Percentiles rank a stretch among this genome's conserved stretches.
These are phyloP conservation scores for Leavenworthia alabamica DNA, from an alignment of 345 rosid species.

Conservation along the genomic window DNA sequence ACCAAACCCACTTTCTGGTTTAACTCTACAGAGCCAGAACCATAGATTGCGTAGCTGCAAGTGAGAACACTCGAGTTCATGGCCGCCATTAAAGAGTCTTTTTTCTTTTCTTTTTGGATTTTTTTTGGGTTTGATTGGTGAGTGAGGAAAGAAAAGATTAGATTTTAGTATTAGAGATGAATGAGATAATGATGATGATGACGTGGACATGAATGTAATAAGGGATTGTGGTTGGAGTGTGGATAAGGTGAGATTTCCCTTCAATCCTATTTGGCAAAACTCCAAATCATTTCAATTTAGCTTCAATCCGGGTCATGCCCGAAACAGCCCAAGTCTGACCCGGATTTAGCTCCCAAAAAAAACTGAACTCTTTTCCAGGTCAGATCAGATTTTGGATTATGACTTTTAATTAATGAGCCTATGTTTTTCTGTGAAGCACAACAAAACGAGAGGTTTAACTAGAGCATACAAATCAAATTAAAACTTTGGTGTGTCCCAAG, in stretches of 20 bases:
- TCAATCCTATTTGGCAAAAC: conserved; percentile 59
- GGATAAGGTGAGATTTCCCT: conserved; percentile 97
- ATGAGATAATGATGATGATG: conserved; percentile 44
- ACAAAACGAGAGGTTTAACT: neutral
- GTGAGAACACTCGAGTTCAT: conserved; percentile 81
- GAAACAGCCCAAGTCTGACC: neutral
- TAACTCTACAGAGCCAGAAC: conserved; percentile 54
- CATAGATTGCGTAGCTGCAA: conserved; percentile 67
- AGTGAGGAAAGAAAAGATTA: conserved; percentile 34
- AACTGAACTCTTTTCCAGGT: neutral
- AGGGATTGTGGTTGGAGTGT: conserved; percentile 69
- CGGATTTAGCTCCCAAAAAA: neutral
- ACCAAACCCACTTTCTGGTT: conserved; percentile 46
- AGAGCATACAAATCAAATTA: neutral
- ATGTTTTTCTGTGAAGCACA: neutral
- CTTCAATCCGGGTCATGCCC: neutral
- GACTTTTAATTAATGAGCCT: neutral
- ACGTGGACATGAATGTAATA: conserved; percentile 29
- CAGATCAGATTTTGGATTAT: neutral
- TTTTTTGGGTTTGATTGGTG: conserved; percentile 16
- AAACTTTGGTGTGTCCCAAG: conserved; percentile 15
- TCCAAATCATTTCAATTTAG: conserved; percentile 3
- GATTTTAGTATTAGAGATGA: conserved; percentile 28
- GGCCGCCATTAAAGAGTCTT: conserved; percentile 50
- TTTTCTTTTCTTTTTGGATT: neutral